phyloP scores from a whole-genome alignment of 768 basidiomycete genomes.

The Lactarius vividus region DNA sequence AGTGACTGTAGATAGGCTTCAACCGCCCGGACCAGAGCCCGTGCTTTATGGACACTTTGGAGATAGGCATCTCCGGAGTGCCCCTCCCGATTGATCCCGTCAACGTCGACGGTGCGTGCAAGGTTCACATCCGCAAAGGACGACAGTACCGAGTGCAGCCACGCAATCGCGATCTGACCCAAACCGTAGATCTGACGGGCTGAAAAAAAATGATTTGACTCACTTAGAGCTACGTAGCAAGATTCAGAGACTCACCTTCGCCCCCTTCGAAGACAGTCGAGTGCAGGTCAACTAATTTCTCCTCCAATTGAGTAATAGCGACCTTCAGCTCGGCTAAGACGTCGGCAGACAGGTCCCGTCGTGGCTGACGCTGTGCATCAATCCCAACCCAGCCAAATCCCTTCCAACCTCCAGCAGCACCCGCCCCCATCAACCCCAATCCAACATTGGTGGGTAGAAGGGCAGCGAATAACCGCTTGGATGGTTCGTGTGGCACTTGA shows the following conservation, averaged over 20 bases:
- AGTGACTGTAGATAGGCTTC: slow-evolving; percentile 70
- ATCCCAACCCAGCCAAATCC: slow-evolving; percentile 79
- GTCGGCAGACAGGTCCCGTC: slow-evolving; percentile 45
- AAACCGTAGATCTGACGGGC: slow-evolving; percentile 34
- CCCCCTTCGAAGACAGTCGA: slow-evolving; percentile 27
- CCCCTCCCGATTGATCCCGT: slow-evolving; percentile 58
- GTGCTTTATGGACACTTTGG: slow-evolving; percentile 66
- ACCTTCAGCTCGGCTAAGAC: slow-evolving; percentile 53
- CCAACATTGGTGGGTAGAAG: slow-evolving; percentile 66
- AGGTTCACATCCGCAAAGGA: slow-evolving; percentile 71
- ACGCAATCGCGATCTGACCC: slow-evolving; percentile 52
- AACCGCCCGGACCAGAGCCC: slow-evolving; percentile 62
- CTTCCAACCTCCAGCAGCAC: slow-evolving; percentile 73
- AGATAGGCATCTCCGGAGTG: slow-evolving; percentile 50
- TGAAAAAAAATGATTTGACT: slow-evolving; percentile 11
- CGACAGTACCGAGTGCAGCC: slow-evolving; percentile 56
- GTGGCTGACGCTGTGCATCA: slow-evolving; percentile 45
- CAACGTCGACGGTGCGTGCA: slow-evolving; percentile 79
- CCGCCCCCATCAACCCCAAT: slow-evolving; percentile 76
- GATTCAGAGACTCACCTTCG: slow-evolving; percentile 25
- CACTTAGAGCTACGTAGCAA: background rate
- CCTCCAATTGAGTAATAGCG: slow-evolving; percentile 49
- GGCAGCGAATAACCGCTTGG: slow-evolving; percentile 59
- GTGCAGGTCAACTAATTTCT: slow-evolving; percentile 40
- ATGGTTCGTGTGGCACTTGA: slow-evolving; percentile 32